Base-by-base conservation (phyloP, 2,329 filamentous ascomycete species). In the Trichoderma afroharzianum region DNA sequence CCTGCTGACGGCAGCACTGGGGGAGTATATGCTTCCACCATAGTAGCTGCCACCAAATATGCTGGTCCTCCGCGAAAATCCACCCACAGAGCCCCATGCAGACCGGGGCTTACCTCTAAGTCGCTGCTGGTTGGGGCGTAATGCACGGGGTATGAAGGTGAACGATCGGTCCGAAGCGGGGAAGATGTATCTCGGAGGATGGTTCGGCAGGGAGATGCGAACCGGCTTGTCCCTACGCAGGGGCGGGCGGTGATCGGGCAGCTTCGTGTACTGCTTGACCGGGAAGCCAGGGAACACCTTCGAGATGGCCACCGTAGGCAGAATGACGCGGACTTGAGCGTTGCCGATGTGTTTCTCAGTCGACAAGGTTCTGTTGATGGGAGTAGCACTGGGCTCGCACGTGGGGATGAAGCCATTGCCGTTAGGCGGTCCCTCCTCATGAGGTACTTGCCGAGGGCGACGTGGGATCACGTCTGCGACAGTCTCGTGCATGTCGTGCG, bases 151-250 rank as follows among this genome's bases (percentile, higher is more conserved):
- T 73, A 99, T 99, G 82, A 99, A 99, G 77, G 98, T 97, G 81
- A 99, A 99, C 0, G 96, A 98, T 74, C 96, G 88, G 77, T 98
- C 95, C 61, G 89, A 86, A 2, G 94, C 92, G 6, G 96, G 96
- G 82, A 96, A 97, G 73, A 98, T 95, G 81, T 98, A 98, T 74
- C 93, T 90, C 43, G 94, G 93, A 14, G 90, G 85, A 74, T 92
- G 88, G 32, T 92, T 87, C 2, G 96, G 95, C 55, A 99, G 86
- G 9, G 94, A 98, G 75, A 99, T 93, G 64, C 96, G 92, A 53
- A 98, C 96, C 8, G 96, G 96, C 80, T 98, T 99, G 83, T 99
- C 96, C 76, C 96, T 91, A 74, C 96, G 92, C 63, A 99, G 88
- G 66, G 96, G 96, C 24, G 96, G 96, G 26, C 96, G 91, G 81